Percentiles rank a stretch among this genome's conserved stretches.
phyloP scores from a whole-genome alignment of 1,284 basidiomycete species.

The Phylloporus sp. region DNA sequence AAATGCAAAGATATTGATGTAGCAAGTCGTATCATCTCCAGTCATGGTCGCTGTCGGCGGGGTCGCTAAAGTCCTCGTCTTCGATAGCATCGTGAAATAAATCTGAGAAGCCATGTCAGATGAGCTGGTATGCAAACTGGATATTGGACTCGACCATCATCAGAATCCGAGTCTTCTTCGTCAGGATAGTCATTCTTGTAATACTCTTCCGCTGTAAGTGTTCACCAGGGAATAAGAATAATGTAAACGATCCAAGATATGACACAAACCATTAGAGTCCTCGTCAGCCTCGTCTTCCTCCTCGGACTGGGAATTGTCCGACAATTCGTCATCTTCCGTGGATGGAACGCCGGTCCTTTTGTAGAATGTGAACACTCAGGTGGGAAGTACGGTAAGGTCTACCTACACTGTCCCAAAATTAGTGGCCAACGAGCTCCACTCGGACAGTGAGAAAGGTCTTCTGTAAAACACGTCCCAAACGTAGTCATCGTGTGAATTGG shows the following conservation, averaged over 20 bases:
- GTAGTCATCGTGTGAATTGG: conserved; percentile 56
- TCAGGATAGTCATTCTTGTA: conserved; percentile 86
- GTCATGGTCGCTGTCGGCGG: conserved; percentile 32
- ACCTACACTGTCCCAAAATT: conserved; percentile 75
- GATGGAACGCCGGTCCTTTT: conserved; percentile 71
- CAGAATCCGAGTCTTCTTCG: conserved; percentile 61
- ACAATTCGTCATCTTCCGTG: conserved; percentile 51
- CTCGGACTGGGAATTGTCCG: conserved; percentile 66
- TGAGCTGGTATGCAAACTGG: neutral
- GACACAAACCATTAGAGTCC: conserved; percentile 74
- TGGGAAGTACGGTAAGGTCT: neutral
- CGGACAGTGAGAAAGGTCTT: conserved; percentile 61
- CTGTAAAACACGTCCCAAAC: conserved; percentile 85
- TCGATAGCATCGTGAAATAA: conserved; percentile 38
- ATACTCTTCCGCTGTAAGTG: conserved; percentile 72
- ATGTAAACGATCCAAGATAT: neutral
- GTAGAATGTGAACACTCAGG: conserved; percentile 14
- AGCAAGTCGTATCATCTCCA: conserved; percentile 36
- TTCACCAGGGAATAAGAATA: neutral
- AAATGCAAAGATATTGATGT: conserved; percentile 32
- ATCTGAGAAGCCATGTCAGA: conserved; percentile 26
- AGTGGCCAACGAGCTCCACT: conserved; percentile 59
- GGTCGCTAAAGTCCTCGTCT: conserved; percentile 30
- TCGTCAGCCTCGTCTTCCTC: conserved; percentile 80
- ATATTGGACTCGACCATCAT: conserved; percentile 48